Conservation (phyloP, 257 asterid species). For the Salvia miltiorrhiza region DNA sequence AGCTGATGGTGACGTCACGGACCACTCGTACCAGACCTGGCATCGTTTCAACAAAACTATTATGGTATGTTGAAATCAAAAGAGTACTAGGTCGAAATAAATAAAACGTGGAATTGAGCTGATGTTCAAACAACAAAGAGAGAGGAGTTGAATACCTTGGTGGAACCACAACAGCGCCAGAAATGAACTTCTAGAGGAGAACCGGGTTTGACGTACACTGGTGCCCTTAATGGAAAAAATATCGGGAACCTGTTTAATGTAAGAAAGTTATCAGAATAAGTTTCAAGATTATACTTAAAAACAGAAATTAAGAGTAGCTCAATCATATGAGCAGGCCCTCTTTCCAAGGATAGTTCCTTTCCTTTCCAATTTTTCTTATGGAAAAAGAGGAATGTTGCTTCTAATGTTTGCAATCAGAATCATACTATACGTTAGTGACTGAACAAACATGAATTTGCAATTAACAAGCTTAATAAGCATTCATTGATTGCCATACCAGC, state of each 20-base stretch:
- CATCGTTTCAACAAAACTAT: conserved; percentile 1
- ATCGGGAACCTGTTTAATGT: conserved; percentile 72
- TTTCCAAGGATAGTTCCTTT: too few species aligned
- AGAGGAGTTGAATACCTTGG: conserved; percentile 54
- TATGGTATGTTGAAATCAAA: background rate
- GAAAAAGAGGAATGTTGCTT: background rate
- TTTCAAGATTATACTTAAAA: background rate
- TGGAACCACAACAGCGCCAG: conserved; percentile 90
- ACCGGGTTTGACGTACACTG: conserved; percentile 56
- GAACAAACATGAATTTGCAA: background rate
- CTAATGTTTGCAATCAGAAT: background rate
- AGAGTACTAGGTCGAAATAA: background rate
- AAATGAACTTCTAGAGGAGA: conserved; percentile 74
- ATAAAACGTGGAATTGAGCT: background rate
- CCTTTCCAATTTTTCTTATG: too few species aligned
- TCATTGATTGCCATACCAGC: conserved; percentile 56
- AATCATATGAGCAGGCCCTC: background rate
- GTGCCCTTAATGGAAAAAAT: conserved; percentile 89
- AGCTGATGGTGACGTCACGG: conserved; percentile 66
- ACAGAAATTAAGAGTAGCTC: background rate
- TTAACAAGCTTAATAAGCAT: background rate
- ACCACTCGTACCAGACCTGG: conserved; percentile 99
- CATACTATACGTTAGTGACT: background rate
- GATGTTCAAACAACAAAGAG: background rate
- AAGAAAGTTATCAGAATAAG: conserved; percentile 15